Percentiles rank a stretch among this genome's conserved stretches.
Conservation (phyloP, 108 stramenopile species). For the Cyclotella distinguenda region DNA sequence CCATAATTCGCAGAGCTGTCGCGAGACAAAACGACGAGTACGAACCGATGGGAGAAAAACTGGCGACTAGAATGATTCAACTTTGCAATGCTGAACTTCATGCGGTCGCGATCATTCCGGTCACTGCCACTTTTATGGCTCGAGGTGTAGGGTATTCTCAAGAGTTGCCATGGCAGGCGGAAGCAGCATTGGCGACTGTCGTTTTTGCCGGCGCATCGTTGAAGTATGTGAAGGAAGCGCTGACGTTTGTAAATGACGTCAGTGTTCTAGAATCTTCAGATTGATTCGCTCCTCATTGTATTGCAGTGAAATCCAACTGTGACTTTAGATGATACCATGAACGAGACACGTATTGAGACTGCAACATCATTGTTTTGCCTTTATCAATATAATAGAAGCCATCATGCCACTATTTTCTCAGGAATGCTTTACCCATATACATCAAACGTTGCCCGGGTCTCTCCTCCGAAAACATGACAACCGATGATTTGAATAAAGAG, state of each 20-base stretch:
- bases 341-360: too few species aligned
- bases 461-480: too few species aligned
- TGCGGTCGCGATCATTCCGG: constrained; percentile 40
- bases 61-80: constrained; percentile 43
- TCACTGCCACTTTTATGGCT: constrained; percentile 56
- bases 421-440: too few species aligned
- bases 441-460: too few species aligned
- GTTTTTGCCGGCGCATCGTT: constrained; percentile 51
- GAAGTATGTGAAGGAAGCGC: constrained; percentile 80
- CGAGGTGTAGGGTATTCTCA: constrained; percentile 40
- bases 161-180: constrained; percentile 50
- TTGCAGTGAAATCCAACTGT: too few species aligned
- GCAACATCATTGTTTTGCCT: too few species aligned
- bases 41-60: constrained; percentile 42
- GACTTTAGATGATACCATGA: too few species aligned
- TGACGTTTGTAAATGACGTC: constrained; percentile 63
- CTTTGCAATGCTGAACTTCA: constrained; percentile 51
- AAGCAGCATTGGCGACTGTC: constrained; percentile 51
- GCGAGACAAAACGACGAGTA: constrained; percentile 37
- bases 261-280: constrained; percentile 14
- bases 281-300: too few species aligned
- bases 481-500: too few species aligned
- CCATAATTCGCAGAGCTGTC: constrained; percentile 52
- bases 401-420: too few species aligned
- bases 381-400: too few species aligned